Percentiles rank a stretch among this genome's conserved stretches.
phyloP scores from a whole-genome alignment of 2,329 filamentous ascomycete species.

The Fusarium dimerum region DNA sequence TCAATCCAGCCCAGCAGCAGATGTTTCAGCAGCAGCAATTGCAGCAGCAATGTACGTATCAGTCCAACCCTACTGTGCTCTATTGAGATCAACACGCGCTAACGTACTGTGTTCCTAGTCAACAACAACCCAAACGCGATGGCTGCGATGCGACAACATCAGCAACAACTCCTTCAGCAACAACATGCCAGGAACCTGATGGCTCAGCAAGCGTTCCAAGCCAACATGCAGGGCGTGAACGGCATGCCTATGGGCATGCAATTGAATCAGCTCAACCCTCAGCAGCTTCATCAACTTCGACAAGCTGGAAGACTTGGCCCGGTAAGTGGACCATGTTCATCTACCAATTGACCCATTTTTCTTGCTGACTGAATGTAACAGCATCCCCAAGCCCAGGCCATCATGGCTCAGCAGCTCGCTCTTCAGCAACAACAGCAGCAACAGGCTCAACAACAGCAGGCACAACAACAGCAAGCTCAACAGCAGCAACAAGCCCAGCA shows the following conservation, averaged over 20 bases:
- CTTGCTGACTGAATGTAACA: constrained; percentile 12
- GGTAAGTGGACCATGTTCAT: constrained; percentile 34
- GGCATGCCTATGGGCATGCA: constrained; percentile 56
- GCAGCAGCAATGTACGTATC: constrained; percentile 37
- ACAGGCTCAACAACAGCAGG: constrained; percentile 28
- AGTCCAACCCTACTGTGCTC: constrained; percentile 3
- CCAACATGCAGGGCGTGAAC: constrained; percentile 47
- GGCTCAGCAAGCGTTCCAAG: constrained; percentile 55
- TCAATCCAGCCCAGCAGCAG: constrained; percentile 62
- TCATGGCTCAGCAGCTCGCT: no score
- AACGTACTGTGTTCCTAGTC: constrained; percentile 18
- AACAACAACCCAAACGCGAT: constrained; percentile 40
- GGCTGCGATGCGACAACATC: constrained; percentile 54
- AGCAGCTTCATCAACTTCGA: constrained; percentile 55
- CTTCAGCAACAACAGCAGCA: no score
- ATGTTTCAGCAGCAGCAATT: constrained; percentile 56
- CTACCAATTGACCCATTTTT: neutral
- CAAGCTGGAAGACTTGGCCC: constrained; percentile 40
- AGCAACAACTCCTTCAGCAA: constrained; percentile 59
- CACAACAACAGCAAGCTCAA: constrained; percentile 41
- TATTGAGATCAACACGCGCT: constrained; percentile 7
- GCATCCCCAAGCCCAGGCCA: no score
- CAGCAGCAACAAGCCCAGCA: constrained; percentile 42
- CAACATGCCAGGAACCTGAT: constrained; percentile 56
- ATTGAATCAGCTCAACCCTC: constrained; percentile 51